These are phyloP conservation scores for Phytophthora macrochlamydospora DNA, from an alignment of 352 stramenopile species.

Conservation along the genomic window DNA sequence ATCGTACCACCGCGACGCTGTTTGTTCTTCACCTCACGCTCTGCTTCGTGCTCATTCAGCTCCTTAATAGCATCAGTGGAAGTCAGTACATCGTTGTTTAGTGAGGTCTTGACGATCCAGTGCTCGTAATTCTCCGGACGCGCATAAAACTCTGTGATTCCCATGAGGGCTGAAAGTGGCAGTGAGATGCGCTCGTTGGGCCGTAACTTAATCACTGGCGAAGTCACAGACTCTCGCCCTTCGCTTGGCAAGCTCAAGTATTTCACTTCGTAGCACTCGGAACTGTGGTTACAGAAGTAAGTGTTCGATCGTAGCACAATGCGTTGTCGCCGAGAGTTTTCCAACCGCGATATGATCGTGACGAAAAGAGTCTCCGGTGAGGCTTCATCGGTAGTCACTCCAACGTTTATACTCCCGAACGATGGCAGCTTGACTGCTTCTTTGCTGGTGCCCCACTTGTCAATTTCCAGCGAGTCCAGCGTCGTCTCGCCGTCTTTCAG, in stretches of 20 bases:
- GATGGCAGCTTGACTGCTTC: conserved; percentile 44
- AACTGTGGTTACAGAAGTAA: conserved; percentile 83
- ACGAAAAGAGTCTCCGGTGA: conserved; percentile 62
- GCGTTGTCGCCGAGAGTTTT: conserved; percentile 63
- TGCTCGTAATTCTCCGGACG: conserved; percentile 67
- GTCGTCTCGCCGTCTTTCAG: conserved; percentile 44
- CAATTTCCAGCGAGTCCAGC: conserved; percentile 59
- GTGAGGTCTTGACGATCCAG: conserved; percentile 74
- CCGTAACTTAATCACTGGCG: conserved; percentile 59
- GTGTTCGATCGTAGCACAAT: conserved; percentile 84
- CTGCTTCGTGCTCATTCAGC: conserved; percentile 59
- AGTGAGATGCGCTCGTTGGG: conserved; percentile 72
- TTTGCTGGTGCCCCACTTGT: conserved; percentile 59
- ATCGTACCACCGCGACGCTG: conserved; percentile 71
- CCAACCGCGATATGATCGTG: conserved; percentile 69
- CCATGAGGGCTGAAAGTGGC: conserved; percentile 75
- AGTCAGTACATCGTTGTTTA: conserved; percentile 83
- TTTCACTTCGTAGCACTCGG: conserved; percentile 74
- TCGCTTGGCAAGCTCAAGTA: conserved; percentile 67
- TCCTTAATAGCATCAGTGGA: conserved; percentile 59
- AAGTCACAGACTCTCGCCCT: conserved; percentile 52
- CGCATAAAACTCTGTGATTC: conserved; percentile 84
- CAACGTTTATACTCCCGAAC: conserved; percentile 71
- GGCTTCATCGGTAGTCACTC: conserved; percentile 43
- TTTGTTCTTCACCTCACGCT: conserved; percentile 50